Evolutionary conservation across 148 eudicot genomes (phyloP).

Genomic region (Chenopodium berlandieri): DNA sequence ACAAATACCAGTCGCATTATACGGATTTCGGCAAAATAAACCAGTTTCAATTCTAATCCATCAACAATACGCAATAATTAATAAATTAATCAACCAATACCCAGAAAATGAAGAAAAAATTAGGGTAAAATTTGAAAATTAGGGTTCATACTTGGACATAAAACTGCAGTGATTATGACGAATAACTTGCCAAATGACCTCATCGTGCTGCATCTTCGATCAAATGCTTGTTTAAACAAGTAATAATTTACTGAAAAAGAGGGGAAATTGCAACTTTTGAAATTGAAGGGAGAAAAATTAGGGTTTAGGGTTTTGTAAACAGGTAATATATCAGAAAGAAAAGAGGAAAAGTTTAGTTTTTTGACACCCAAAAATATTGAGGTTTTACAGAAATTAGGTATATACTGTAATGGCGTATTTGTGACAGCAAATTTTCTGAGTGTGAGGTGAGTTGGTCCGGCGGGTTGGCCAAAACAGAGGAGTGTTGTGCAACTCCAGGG

Average conservation of each 20-base stretch:
- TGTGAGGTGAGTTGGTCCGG: not conserved
- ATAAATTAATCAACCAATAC: not conserved
- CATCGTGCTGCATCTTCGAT: conserved; percentile 89
- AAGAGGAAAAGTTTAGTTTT: not conserved
- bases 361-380: too few relatives aligned
- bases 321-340: not conserved
- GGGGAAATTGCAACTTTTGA: not conserved
- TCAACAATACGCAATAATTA: not conserved
- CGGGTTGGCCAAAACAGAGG: conserved; percentile 14
- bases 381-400: too few relatives aligned
- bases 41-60: conserved; percentile 63
- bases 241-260: not conserved
- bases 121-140: not conserved
- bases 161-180: conserved; percentile 94
- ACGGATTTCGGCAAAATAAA: conserved; percentile 88
- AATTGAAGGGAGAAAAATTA: not conserved
- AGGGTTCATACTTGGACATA: conserved; percentile 72
- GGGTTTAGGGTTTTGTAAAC: conserved; percentile 19
- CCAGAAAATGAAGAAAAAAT: too few relatives aligned
- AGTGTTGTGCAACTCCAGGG: not conserved
- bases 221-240: not conserved
- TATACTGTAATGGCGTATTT: not conserved
- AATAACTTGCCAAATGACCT: conserved; percentile 95
- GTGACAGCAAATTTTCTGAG: not conserved
- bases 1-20: conserved; percentile 88